Percentiles rank a stretch among this genome's conserved stretches.
Conservation (phyloP, 441 rosid genomes). For the Populus hybrid region DNA sequence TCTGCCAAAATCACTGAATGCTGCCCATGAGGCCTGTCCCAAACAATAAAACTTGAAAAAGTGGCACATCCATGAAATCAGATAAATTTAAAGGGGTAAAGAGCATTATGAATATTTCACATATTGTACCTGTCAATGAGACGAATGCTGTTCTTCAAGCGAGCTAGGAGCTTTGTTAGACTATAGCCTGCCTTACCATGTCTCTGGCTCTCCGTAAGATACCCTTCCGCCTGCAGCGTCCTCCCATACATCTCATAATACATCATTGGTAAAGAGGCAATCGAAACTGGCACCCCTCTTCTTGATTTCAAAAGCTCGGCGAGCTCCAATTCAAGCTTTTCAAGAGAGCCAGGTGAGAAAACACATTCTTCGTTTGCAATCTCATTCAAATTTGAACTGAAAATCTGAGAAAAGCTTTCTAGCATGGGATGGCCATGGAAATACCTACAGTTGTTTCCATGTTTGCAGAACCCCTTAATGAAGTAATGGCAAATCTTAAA, state of each 20-base stretch:
- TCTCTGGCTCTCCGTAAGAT: slow-evolving; percentile 93
- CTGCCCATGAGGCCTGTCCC: slow-evolving; percentile 88
- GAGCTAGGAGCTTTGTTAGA: slow-evolving; percentile 84
- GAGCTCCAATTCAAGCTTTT: slow-evolving; percentile 76
- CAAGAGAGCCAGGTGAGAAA: slow-evolving; percentile 59
- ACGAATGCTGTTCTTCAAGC: slow-evolving; percentile 66
- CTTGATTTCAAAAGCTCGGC: slow-evolving; percentile 66
- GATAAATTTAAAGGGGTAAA: background rate
- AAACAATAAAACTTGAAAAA: background rate
- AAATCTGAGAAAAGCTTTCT: slow-evolving; percentile 50
- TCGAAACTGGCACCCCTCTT: slow-evolving; percentile 79
- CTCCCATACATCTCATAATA: slow-evolving; percentile 77
- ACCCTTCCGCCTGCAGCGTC: slow-evolving; percentile 91
- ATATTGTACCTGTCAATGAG: slow-evolving; percentile 69
- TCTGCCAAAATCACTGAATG: slow-evolving; percentile 80
- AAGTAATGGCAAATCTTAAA: slow-evolving; percentile 80
- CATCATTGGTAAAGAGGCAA: slow-evolving; percentile 87
- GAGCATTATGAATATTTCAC: background rate
- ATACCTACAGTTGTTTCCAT: slow-evolving; percentile 77
- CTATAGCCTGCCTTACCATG: slow-evolving; percentile 95
- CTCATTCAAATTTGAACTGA: slow-evolving; percentile 32
- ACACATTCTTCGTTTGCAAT: slow-evolving; percentile 50
- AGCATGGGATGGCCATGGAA: slow-evolving; percentile 60
- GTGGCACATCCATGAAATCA: background rate
- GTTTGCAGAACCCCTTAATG: slow-evolving; percentile 78